Evolutionary conservation across 1,284 basidiomycete species (phyloP).

Genomic region (Heliocybe sulcata): DNA sequence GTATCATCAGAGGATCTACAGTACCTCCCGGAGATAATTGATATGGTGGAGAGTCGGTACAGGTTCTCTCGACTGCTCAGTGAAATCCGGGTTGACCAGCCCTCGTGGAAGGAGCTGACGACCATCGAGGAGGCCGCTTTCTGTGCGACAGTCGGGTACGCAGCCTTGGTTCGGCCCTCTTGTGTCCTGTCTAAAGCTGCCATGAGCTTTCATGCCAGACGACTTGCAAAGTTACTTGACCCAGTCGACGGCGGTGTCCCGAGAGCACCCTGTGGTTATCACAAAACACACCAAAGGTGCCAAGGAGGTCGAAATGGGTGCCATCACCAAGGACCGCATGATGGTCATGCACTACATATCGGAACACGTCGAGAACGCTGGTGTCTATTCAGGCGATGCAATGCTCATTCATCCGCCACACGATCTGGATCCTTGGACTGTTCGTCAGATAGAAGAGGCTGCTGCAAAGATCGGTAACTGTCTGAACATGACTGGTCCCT

Average conservation of each 20-base stretch:
- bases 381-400: constrained; percentile 96
- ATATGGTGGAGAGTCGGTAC: constrained; percentile 98
- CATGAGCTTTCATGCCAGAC: constrained; percentile 95
- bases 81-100: constrained; percentile 97
- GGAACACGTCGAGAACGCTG: constrained; percentile 99
- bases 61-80: constrained; percentile 98
- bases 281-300: constrained; percentile 99
- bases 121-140: constrained; percentile 87
- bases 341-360: constrained; percentile 99
- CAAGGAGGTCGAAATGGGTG: constrained; percentile 99
- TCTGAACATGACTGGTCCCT: constrained; percentile 97
- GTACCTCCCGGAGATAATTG: constrained; percentile 99
- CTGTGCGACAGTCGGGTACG: constrained; percentile 90
- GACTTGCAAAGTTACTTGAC: constrained; percentile 90
- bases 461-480: constrained; percentile 96
- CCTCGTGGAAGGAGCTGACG: constrained; percentile 94
- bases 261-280: constrained; percentile 97
- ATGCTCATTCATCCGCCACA: constrained; percentile 98
- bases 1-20: constrained; percentile 94
- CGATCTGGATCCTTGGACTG: constrained; percentile 94
- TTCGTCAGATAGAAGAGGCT: constrained; percentile 93
- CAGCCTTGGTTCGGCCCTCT: constrained; percentile 94
- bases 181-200: constrained; percentile 98
- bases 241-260: constrained; percentile 95
- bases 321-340: constrained; percentile 94